phyloP scores from a whole-genome alignment of 2,329 filamentous ascomycete species.

The Xylaria multiplex region DNA sequence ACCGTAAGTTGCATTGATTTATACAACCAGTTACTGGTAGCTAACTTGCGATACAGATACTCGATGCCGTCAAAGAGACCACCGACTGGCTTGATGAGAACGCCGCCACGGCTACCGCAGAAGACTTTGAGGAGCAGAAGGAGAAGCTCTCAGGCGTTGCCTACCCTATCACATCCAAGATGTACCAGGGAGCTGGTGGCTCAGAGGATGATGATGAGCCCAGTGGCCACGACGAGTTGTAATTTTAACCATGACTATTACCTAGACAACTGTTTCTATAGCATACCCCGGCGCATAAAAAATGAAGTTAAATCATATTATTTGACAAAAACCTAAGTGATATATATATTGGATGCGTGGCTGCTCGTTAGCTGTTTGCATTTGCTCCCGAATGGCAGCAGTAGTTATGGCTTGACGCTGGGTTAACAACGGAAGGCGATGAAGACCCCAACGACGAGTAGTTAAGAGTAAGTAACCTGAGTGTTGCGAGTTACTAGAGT shows the following conservation, averaged over 20 bases:
- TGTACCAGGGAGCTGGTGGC: conserved; percentile 77
- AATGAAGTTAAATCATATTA: conserved; percentile 45
- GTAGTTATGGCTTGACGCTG: no score
- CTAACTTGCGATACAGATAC: conserved; percentile 66
- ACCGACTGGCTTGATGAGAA: conserved; percentile 98
- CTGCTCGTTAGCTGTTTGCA: neutral
- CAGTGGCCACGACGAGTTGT: conserved; percentile 79
- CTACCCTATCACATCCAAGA: conserved; percentile 98
- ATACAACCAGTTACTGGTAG: conserved; percentile 12
- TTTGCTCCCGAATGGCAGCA: neutral
- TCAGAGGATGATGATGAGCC: conserved; percentile 77
- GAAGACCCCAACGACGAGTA: no score
- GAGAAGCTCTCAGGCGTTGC: conserved; percentile 97
- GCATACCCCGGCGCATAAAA: conserved; percentile 48
- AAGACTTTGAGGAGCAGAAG: conserved; percentile 99
- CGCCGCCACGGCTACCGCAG: conserved; percentile 80
- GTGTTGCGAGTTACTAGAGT: no score
- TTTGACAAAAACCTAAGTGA: neutral
- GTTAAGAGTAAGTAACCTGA: no score
- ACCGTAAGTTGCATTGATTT: conserved; percentile 66
- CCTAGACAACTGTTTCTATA: conserved; percentile 46
- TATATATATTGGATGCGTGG: neutral
- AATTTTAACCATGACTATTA: conserved; percentile 52
- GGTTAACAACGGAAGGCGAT: no score
- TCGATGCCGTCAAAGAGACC: conserved; percentile 96